Evolutionary conservation across 306 rosid species (phyloP).

Genomic region (Clitoria ternatea): DNA sequence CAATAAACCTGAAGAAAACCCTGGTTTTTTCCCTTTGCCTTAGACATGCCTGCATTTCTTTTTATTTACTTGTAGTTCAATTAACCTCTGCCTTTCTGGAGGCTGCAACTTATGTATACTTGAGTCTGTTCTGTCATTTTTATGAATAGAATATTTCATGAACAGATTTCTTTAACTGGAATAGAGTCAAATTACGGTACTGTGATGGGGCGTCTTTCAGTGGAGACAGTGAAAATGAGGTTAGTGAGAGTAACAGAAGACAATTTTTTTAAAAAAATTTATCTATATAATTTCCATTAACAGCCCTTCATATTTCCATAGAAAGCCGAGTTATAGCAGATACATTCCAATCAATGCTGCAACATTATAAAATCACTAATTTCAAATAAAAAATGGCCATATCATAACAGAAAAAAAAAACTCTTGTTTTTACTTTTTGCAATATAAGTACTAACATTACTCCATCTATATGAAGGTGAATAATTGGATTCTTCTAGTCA

Average conservation of each 20-base stretch:
- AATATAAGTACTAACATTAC: background rate
- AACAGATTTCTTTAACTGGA: conserved; percentile 90
- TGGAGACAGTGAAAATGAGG: conserved; percentile 73
- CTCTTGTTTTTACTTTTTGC: background rate
- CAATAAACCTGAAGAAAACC: conserved; percentile 73
- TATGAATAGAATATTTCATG: conserved; percentile 11
- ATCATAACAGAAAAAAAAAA: background rate
- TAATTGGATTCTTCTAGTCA: background rate
- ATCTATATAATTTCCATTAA: background rate
- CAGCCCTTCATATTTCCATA: background rate
- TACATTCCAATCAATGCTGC: conserved; percentile 4
- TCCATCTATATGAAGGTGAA: background rate
- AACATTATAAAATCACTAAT: background rate
- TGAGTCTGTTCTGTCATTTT: background rate
- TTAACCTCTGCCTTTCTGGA: conserved; percentile 1
- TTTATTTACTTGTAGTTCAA: background rate
- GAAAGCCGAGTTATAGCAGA: background rate
- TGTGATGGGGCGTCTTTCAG: conserved; percentile 91
- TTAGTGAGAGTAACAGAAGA: conserved; percentile 21
- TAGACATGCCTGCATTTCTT: background rate
- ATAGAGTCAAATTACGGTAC: conserved; percentile 77
- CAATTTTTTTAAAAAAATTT: background rate
- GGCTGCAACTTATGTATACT: conserved; percentile 10
- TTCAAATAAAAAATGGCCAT: background rate
- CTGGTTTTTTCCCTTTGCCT: conserved; percentile 41